Conservation (phyloP, 164 flowering plant species). For the Annona squamosa region DNA sequence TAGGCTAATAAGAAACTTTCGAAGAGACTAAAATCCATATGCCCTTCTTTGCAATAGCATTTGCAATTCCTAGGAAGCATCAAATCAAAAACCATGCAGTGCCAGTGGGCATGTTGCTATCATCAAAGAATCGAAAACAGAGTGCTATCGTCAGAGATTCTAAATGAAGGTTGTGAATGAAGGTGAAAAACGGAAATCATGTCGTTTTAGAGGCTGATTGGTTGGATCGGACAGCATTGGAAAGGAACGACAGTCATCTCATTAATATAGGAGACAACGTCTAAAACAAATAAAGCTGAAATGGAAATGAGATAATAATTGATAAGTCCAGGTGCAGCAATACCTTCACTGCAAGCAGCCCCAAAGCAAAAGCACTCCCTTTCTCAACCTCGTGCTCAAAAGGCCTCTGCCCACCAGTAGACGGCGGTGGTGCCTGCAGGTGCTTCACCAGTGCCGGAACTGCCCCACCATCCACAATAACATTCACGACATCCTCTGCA, state of each 20-base stretch:
- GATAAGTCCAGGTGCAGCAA: not conserved
- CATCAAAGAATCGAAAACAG: too few species aligned
- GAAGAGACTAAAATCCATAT: not conserved
- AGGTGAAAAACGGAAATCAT: too few species aligned
- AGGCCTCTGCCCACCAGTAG: constrained; percentile 34
- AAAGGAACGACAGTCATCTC: too few species aligned
- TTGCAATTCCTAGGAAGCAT: not conserved
- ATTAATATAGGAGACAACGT: too few species aligned
- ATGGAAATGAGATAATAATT: too few species aligned
- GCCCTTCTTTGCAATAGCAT: not conserved
- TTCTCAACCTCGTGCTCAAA: constrained; percentile 88
- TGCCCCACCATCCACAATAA: constrained; percentile 79
- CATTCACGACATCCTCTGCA: constrained; percentile 70
- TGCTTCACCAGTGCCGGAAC: constrained; percentile 80
- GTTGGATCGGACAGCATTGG: too few species aligned
- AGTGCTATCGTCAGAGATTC: too few species aligned
- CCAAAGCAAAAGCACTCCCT: constrained; percentile 77
- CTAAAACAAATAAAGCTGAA: too few species aligned
- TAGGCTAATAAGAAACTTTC: not conserved
- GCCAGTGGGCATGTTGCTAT: too few species aligned
- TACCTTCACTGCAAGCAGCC: constrained; percentile 89
- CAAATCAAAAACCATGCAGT: not conserved
- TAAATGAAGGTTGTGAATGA: too few species aligned
- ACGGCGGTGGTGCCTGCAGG: constrained; percentile 49
- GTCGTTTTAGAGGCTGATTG: too few species aligned